Percentiles rank a stretch among this genome's conserved stretches.
These are phyloP conservation scores for Colletotrichum tanaceti DNA, from an alignment of 2,329 filamentous ascomycete species.

Conservation along the genomic window DNA sequence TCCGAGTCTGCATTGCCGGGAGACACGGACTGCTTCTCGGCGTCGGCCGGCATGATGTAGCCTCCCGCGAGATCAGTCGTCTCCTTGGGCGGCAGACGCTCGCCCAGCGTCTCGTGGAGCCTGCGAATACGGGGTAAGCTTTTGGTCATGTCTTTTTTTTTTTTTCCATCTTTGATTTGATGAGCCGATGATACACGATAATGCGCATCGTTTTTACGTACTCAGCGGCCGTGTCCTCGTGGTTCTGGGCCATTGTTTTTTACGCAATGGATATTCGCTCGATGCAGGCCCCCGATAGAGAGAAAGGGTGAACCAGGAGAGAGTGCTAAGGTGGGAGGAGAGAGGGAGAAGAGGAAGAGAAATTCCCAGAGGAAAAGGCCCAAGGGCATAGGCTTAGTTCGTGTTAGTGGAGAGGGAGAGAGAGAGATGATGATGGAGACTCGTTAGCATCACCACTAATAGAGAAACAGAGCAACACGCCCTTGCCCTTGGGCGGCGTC, in stretches of 20 bases:
- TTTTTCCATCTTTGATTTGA: not conserved
- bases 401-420: not conserved
- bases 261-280: slow-evolving; percentile 21
- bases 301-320: slow-evolving; percentile 17
- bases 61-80: slow-evolving; percentile 45
- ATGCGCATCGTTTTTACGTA: slow-evolving; percentile 43
- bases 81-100: slow-evolving; percentile 43
- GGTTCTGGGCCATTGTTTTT: slow-evolving; percentile 50
- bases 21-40: slow-evolving; percentile 41
- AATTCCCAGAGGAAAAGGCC: slow-evolving; percentile 16
- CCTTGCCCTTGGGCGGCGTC: slow-evolving; percentile 33
- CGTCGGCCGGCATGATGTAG: slow-evolving; percentile 43
- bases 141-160: too few species aligned
- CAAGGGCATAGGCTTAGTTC: slow-evolving; percentile 5
- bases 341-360: slow-evolving; percentile 29
- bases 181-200: slow-evolving; percentile 16
- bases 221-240: slow-evolving; percentile 50
- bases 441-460: slow-evolving; percentile 19
- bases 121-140: slow-evolving; percentile 40
- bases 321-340: slow-evolving; percentile 1
- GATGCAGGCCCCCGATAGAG: slow-evolving; percentile 15
- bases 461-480: slow-evolving; percentile 5
- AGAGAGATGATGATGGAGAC: slow-evolving; percentile 20
- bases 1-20: slow-evolving; percentile 43
- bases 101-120: slow-evolving; percentile 46